These are phyloP conservation scores for Mycena rebaudengoi DNA, from an alignment of 768 basidiomycete species.

Conservation along the genomic window DNA sequence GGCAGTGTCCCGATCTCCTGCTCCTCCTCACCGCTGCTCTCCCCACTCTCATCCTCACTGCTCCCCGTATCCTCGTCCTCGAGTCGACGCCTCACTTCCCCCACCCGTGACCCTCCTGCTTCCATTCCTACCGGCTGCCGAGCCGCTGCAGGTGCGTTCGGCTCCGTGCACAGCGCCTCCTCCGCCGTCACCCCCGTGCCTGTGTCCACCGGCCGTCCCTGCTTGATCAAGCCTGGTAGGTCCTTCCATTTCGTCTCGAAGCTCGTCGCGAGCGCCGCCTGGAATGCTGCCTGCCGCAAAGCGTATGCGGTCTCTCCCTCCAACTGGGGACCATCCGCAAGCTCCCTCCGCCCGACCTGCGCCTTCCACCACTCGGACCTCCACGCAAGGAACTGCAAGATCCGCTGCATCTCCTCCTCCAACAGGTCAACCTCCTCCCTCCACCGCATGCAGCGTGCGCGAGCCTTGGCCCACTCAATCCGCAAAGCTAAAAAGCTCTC, in stretches of 20 bases:
- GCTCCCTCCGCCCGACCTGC: background rate
- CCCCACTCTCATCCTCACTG: background rate
- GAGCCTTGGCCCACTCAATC: too few species aligned
- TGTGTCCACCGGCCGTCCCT: background rate
- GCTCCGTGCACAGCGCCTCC: too few species aligned
- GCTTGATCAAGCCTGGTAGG: background rate
- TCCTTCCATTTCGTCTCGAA: background rate
- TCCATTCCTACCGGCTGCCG: too few species aligned
- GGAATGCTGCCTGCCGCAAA: constrained; percentile 1
- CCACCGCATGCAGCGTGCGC: constrained; percentile 7
- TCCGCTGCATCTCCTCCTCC: constrained; percentile 21
- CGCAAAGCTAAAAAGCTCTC: background rate
- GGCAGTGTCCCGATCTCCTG: background rate
- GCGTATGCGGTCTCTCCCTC: constrained; percentile 13
- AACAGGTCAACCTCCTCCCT: constrained; percentile 14
- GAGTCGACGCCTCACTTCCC: too few species aligned
- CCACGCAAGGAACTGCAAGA: background rate
- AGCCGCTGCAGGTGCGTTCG: too few species aligned
- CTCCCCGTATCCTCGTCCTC: background rate
- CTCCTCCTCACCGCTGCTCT: background rate
- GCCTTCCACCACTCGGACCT: constrained; percentile 5
- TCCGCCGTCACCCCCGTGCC: too few species aligned
- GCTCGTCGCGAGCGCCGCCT: background rate
- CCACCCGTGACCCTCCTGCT: too few species aligned
- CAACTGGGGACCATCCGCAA: background rate